phyloP scores from a whole-genome alignment of 139 green algal species.

The Pycnococcus provasolii region DNA sequence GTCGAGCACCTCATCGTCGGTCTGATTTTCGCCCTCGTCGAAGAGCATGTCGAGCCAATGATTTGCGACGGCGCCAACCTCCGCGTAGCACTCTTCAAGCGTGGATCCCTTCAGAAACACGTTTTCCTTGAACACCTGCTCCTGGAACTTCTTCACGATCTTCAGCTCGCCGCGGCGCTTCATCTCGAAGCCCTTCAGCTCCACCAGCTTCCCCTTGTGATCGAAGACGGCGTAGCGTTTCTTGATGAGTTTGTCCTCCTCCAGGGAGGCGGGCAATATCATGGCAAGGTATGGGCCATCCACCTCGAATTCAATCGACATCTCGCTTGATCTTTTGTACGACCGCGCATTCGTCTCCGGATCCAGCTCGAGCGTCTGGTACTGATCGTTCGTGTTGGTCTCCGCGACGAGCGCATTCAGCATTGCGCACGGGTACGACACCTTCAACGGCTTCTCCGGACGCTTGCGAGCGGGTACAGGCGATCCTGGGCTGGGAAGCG shows the following conservation, averaged over 20 bases:
- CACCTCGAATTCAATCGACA: constrained; percentile 96
- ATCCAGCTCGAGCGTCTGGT: constrained; percentile 51
- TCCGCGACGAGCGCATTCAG: constrained; percentile 91
- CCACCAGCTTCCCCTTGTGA: constrained; percentile 75
- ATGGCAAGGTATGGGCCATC: constrained; percentile 49
- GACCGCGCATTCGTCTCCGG: constrained; percentile 11
- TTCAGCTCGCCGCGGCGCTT: constrained; percentile 96
- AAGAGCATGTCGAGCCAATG: constrained; percentile 95
- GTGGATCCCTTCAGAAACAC: constrained; percentile 75
- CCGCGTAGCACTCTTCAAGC: constrained; percentile 78
- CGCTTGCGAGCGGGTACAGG: background rate
- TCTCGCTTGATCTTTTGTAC: constrained; percentile 67
- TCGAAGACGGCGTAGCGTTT: constrained; percentile 71
- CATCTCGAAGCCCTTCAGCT: constrained; percentile 93
- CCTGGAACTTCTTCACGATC: constrained; percentile 97
- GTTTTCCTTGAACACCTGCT: constrained; percentile 69
- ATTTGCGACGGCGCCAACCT: constrained; percentile 84
- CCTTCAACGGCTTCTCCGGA: constrained; percentile 55
- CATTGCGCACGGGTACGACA: constrained; percentile 91
- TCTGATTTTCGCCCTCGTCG: constrained; percentile 57
- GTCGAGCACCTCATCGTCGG: constrained; percentile 79
- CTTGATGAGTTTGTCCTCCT: constrained; percentile 97
- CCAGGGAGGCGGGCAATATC: constrained; percentile 76
- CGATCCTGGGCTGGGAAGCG: background rate
- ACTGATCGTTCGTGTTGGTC: constrained; percentile 96